phyloP scores from a whole-genome alignment of 495 filamentous ascomycete species.

The Xylaria longipes region DNA sequence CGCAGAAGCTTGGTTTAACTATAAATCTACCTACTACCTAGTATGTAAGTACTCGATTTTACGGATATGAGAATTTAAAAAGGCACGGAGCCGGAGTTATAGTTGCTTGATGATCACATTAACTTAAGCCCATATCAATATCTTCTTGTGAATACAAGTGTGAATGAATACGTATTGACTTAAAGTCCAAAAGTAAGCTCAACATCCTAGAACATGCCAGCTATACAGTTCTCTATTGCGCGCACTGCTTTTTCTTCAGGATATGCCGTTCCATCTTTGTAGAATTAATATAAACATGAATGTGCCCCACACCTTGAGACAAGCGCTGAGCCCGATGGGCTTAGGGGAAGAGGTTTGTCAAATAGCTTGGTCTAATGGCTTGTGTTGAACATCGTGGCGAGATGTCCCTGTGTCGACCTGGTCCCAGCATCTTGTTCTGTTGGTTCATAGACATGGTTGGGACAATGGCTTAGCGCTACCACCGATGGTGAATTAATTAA shows the following conservation, averaged over 20 bases:
- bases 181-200: neutral
- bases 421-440: neutral
- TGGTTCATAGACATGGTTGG: neutral
- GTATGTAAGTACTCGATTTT: too few relatives aligned
- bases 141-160: neutral
- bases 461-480: neutral
- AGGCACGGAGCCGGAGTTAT: too few relatives aligned
- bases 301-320: neutral
- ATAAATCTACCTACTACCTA: too few relatives aligned
- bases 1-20: too few relatives aligned
- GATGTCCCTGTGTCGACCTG: neutral
- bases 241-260: neutral
- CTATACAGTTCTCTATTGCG: neutral
- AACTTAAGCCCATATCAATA: neutral
- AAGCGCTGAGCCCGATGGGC: too few relatives aligned
- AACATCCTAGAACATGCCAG: neutral
- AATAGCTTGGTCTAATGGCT: neutral
- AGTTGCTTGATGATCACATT: neutral
- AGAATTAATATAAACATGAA: neutral
- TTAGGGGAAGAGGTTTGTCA: neutral
- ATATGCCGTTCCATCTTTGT: neutral
- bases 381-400: neutral
- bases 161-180: conserved; percentile 7
- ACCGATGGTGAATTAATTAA: too few relatives aligned
- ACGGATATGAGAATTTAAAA: too few relatives aligned